Percentiles rank a stretch among this genome's conserved stretches.
phyloP scores from a whole-genome alignment of 2,329 filamentous ascomycete genomes.

The Pseudocercospora vitis region DNA sequence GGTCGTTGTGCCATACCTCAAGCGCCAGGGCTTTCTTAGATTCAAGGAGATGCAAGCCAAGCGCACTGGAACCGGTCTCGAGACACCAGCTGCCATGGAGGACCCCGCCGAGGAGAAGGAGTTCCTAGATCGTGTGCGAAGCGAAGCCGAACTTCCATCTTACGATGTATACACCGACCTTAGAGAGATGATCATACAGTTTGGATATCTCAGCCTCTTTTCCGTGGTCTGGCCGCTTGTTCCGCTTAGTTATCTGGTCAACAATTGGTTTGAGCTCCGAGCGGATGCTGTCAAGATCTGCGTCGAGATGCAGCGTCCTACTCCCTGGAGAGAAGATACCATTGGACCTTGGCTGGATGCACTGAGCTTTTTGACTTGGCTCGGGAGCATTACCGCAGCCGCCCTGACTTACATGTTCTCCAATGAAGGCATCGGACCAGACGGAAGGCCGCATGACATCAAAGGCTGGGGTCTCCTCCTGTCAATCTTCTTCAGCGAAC shows the following conservation, averaged over 20 bases:
- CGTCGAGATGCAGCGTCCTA: conserved; percentile 81
- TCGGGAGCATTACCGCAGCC: conserved; percentile 83
- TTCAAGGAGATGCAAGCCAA: conserved; percentile 73
- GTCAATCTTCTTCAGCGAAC: conserved; percentile 81
- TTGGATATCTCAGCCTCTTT: conserved; percentile 86
- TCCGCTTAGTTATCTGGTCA: conserved; percentile 81
- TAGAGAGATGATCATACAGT: conserved; percentile 83
- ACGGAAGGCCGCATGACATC: conserved; percentile 68
- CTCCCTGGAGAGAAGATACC: conserved; percentile 85
- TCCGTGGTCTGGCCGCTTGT: conserved; percentile 95
- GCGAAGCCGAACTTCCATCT: conserved; percentile 75
- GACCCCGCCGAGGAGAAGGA: conserved; percentile 75
- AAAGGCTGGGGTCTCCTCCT: conserved; percentile 78
- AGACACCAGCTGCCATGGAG: conserved; percentile 43
- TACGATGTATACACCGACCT: conserved; percentile 93
- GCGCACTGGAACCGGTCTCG: conserved; percentile 48
- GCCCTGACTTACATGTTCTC: conserved; percentile 89
- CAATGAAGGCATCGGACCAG: conserved; percentile 63
- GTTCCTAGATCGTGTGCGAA: conserved; percentile 78
- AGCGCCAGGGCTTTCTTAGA: conserved; percentile 74
- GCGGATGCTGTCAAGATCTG: conserved; percentile 95
- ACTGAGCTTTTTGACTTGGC: conserved; percentile 87
- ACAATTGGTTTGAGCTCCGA: conserved; percentile 94
- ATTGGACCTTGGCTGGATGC: conserved; percentile 91
- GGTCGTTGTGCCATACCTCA: conserved; percentile 79